Conservation (phyloP, 805 yeast species). For the Sugiyamaella smithiae region DNA sequence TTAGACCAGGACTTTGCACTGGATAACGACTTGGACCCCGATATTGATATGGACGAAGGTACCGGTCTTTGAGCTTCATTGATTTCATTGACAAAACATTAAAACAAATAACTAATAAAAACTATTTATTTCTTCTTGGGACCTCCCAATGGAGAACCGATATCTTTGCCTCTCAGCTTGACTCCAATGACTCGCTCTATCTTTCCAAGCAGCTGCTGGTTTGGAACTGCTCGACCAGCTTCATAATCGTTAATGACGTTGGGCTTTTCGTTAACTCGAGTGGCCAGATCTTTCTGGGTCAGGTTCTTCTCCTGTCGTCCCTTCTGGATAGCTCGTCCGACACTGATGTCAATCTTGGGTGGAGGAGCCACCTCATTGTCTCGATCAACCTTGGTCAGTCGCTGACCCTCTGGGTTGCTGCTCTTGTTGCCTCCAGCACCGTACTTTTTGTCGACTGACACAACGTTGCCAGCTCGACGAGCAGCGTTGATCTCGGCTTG, state of each 20-base stretch:
- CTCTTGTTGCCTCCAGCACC: slow-evolving; percentile 57
- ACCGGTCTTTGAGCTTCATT: background rate
- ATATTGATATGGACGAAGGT: background rate
- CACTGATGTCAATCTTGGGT: slow-evolving; percentile 76
- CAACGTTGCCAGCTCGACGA: slow-evolving; percentile 84
- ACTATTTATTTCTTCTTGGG: slow-evolving; percentile 43
- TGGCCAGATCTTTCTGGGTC: slow-evolving; percentile 96
- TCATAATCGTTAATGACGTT: slow-evolving; percentile 94
- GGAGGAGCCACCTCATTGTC: slow-evolving; percentile 92
- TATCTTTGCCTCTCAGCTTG: slow-evolving; percentile 91
- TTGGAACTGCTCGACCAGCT: slow-evolving; percentile 94
- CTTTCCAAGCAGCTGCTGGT: slow-evolving; percentile 90
- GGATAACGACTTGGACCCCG: background rate
- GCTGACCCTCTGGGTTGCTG: slow-evolving; percentile 83
- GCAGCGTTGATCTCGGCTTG: slow-evolving; percentile 85
- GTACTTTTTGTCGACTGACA: slow-evolving; percentile 92
- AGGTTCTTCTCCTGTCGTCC: slow-evolving; percentile 85
- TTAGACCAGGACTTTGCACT: background rate
- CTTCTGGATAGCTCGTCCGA: slow-evolving; percentile 82
- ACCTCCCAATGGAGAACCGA: slow-evolving; percentile 77
- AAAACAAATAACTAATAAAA: too few species aligned
- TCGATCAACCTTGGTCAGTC: slow-evolving; percentile 89
- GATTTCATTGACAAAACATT: background rate
- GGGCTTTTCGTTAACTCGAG: slow-evolving; percentile 93
- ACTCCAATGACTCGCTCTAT: slow-evolving; percentile 92